Evolutionary conservation across 164 flowering plant species (phyloP).

Genomic region (Santalum album): DNA sequence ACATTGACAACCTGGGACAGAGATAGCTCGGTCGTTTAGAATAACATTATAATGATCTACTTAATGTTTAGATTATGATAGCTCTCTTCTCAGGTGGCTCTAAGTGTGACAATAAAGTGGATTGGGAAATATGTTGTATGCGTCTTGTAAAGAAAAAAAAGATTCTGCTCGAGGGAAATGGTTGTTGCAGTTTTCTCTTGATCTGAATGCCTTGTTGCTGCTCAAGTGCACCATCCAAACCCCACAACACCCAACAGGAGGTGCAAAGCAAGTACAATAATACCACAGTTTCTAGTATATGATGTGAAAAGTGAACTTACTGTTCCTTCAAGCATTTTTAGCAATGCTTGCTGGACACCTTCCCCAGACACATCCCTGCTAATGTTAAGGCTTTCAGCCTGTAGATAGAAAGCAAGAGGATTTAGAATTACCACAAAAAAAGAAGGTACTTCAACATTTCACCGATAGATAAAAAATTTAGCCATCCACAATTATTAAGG

Average conservation of each 20-base stretch:
- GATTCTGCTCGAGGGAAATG: too few species aligned
- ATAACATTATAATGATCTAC: not conserved
- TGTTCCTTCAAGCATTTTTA: slow-evolving; percentile 97
- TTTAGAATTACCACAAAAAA: not conserved
- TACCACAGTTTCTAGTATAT: too few species aligned
- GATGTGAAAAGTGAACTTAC: slow-evolving; percentile 35
- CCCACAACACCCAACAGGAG: too few species aligned
- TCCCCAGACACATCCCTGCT: slow-evolving; percentile 98
- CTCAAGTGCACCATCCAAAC: too few species aligned
- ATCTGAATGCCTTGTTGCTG: too few species aligned
- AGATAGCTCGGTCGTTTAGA: not conserved
- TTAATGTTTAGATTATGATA: not conserved
- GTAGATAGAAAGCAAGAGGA: slow-evolving; percentile 13
- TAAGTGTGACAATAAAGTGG: too few species aligned
- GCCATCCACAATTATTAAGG: not conserved
- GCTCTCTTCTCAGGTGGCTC: too few species aligned
- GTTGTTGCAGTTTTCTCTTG: too few species aligned
- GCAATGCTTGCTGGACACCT: slow-evolving; percentile 93
- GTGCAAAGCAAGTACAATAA: too few species aligned
- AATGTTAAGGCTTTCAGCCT: slow-evolving; percentile 87
- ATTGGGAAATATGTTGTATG: too few species aligned
- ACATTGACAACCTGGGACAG: slow-evolving; percentile 71
- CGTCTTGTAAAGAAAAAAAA: too few species aligned
- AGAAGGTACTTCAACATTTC: not conserved
- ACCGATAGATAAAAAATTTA: not conserved